Base-by-base conservation (phyloP, 805 yeast genomes). In the Hanseniaspora taiwanica region DNA sequence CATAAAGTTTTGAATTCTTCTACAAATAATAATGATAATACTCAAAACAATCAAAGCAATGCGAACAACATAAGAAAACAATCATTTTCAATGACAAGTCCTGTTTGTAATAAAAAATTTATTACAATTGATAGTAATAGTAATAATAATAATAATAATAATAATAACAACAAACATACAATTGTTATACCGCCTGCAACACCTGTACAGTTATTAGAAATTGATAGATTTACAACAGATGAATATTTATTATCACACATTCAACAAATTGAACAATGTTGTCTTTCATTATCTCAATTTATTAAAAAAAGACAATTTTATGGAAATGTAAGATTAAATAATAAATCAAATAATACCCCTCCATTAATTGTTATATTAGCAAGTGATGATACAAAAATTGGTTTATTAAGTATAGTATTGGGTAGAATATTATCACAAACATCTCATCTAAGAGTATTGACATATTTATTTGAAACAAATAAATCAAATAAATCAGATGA, bases 201-300 rank as follows among this genome's bases (percentile, higher is more conserved):
- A 2, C 85, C 94, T 1, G 72, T 83, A 3, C 94, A 87, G 56
- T 59, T 85, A 42, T 62, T 79, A 6, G 94, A 84, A 46, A 72
- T 85, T 37, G 89, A 84, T 55, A 65, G 81, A 33, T 54, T 76
- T 5, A 54, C 78, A 9, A 52, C 63, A 3, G 79, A 74, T 12
- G 71, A 69, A 38, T 78, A 70, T 44, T 69, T 75, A 3, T 57
- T 76, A 12, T 51, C 73, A 2, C 57, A 65, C 6, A 53, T 62
- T 2, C 52, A 66, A 3, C 53, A 78, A 44, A 60, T 71, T 13
- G 96, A 85, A 55, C 74, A 74, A 39, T 75, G 83, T 27, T 84
- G 84, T 4, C 62, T 78, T 24, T 79, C 81, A 37, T 62, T 85
- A 21, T 70, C 81, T 2, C 68, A 64, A 27, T 60, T 81, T 39